Base-by-base conservation (phyloP, 2,329 filamentous ascomycete genomes). In the Amauroascus verrucosus region DNA sequence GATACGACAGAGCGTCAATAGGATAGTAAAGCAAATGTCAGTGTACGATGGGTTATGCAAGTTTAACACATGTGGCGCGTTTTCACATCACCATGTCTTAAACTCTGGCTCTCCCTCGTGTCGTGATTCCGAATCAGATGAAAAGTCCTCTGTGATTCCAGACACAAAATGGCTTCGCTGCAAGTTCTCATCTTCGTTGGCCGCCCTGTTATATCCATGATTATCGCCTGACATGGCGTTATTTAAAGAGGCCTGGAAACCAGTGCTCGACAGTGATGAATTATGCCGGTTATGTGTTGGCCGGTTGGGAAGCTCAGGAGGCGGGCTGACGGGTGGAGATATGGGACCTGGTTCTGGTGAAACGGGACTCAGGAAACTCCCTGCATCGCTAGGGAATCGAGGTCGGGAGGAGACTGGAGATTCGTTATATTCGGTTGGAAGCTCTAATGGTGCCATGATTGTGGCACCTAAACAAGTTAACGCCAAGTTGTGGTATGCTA, bases 341-440 rank as follows among this genome's bases (percentile, higher is more conserved):
- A 56, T 30, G n/a, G 54, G 38, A 18, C 49, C 49, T 9, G 49
- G 49, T 18, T 50, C 48, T 2, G 57, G 57, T 5, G 56, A 57
- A 30, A 58, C 54, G 16, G 54, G 59, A 37, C 58, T 57, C 54
- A 47, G 14, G 56, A 64, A 46, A 41, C 54, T 51, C 56, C 57
- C 13, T 56, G 64, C 44, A 48, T 58, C 35, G 51, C 59, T 43
- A 52, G 60, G 33, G 56, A 47, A 26, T 59, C 60, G 50, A 51
- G 56, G 38, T 32, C 60, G 50, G 44, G 56, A 33, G 41, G 55
- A 35, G 32, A 47, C 38, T n/a, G 56, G 54, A 14, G 52, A 53
- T n/a, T 52, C 48, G n/a, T 55, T 51, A 24, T 51, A 56, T 20
- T 56, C 54, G 8, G 58, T 57, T 3, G 59, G 46, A 56, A 61